phyloP scores from a whole-genome alignment of 139 green algal species.

The Closterium sp. region DNA sequence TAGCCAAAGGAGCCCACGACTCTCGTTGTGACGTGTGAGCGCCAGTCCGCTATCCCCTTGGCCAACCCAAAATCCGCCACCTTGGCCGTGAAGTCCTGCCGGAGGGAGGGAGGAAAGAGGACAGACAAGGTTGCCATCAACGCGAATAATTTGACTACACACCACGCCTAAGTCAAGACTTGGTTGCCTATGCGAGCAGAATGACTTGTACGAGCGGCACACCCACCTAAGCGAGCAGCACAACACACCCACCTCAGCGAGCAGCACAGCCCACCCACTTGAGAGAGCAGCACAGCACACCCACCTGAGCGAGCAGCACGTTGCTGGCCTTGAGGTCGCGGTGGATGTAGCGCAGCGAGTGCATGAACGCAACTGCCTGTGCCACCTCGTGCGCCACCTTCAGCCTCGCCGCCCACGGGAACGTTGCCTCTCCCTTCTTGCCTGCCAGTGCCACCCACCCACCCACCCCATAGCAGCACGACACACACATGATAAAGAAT shows the following conservation, averaged over 20 bases:
- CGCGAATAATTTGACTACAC: too few species aligned
- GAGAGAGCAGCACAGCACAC: neutral
- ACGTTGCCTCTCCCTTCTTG: neutral
- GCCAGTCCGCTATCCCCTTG: constrained; percentile 42
- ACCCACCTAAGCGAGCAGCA: constrained; percentile 48
- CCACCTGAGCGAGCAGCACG: constrained; percentile 50
- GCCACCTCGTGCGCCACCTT: constrained; percentile 53
- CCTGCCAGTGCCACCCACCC: neutral
- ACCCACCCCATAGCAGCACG: neutral
- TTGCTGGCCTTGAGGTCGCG: constrained; percentile 55
- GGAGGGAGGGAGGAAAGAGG: neutral
- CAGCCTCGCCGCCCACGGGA: constrained; percentile 55
- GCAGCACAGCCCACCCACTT: neutral
- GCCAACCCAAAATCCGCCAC: constrained; percentile 65
- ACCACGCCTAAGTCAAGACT: too few species aligned
- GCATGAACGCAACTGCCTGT: constrained; percentile 43
- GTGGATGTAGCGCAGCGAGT: constrained; percentile 37
- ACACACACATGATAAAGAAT: too few species aligned
- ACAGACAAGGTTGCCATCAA: too few species aligned
- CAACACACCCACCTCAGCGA: neutral
- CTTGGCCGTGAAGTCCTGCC: constrained; percentile 14
- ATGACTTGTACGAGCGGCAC: too few species aligned
- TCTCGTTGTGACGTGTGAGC: constrained; percentile 49
- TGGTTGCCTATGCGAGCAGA: too few species aligned
- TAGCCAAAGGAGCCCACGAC: constrained; percentile 65